Evolutionary conservation across 2,329 filamentous ascomycete genomes (phyloP).

Genomic region (Fusarium verrucosum): DNA sequence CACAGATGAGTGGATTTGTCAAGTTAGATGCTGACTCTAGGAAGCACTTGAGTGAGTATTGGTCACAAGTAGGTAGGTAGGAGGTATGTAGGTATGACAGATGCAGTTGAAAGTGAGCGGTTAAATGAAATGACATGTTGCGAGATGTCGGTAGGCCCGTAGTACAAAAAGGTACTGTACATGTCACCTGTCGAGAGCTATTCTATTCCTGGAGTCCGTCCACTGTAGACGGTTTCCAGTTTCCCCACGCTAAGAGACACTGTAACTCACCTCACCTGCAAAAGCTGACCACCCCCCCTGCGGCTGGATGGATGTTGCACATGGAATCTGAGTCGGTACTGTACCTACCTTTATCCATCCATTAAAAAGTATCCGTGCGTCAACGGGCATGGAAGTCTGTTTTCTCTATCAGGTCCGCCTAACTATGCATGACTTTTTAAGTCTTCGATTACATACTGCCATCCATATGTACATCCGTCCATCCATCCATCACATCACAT

Average conservation of each 20-base stretch:
- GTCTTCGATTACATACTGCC: constrained; percentile 26
- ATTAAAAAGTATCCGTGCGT: constrained; percentile 29
- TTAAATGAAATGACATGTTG: constrained; percentile 9
- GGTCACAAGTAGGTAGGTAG: neutral
- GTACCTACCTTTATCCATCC: constrained; percentile 23
- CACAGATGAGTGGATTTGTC: constrained; percentile 3
- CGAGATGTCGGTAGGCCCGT: constrained; percentile 5
- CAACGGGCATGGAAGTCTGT: constrained; percentile 14
- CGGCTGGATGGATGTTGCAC: constrained; percentile 42
- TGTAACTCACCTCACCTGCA: constrained; percentile 14
- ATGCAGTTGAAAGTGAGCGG: constrained; percentile 6
- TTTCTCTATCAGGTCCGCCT: constrained; percentile 35
- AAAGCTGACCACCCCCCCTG: constrained; percentile 14
- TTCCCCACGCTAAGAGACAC: constrained; percentile 36
- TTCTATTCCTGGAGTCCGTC: constrained; percentile 30
- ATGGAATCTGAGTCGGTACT: constrained; percentile 41
- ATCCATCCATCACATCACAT: neutral
- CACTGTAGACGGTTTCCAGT: neutral
- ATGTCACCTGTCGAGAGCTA: constrained; percentile 19
- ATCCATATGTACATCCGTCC: neutral
- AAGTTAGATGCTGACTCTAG: constrained; percentile 5
- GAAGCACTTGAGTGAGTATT: neutral
- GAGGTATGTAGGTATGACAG: no score
- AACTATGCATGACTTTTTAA: constrained; percentile 30
- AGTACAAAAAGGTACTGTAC: constrained; percentile 30